phyloP scores from a whole-genome alignment of 257 asterid genomes.

The Cynanchum wilfordii region DNA sequence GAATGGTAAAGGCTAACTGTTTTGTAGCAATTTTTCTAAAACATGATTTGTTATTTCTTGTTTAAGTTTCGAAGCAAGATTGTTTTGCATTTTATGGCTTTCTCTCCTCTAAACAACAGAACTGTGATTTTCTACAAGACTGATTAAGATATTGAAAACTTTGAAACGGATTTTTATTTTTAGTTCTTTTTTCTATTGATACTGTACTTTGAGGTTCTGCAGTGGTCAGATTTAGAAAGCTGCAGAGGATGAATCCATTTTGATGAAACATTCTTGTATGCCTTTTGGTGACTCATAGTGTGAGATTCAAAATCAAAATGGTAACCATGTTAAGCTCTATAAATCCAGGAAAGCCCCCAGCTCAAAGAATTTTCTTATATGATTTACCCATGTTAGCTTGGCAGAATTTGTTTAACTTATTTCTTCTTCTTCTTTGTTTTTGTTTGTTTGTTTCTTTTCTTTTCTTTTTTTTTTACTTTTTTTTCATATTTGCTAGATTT shows the following conservation, averaged over 20 bases:
- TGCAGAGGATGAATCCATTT: not conserved
- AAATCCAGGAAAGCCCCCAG: no score
- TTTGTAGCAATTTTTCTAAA: not conserved
- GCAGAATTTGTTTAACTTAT: no score
- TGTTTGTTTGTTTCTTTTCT: no score
- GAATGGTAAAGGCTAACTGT: not conserved
- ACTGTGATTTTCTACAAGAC: not conserved
- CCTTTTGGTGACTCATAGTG: not conserved
- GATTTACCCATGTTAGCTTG: no score
- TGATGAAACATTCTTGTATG: not conserved
- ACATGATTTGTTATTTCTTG: not conserved
- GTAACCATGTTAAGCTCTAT: no score
- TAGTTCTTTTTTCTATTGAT: no score
- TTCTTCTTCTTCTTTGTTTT: no score
- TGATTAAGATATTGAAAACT: not conserved
- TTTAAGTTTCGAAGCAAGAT: not conserved
- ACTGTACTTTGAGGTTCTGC: not conserved
- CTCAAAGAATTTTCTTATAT: no score
- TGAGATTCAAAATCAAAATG: no score
- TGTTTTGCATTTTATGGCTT: not conserved
- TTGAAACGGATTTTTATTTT: no score
- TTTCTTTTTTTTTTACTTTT: no score
- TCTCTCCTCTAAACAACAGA: not conserved
- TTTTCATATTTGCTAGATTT: no score
- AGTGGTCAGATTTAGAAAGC: not conserved